Base-by-base conservation (phyloP, 176 grass and related monocot genomes). In the Oryza rufipogon region DNA sequence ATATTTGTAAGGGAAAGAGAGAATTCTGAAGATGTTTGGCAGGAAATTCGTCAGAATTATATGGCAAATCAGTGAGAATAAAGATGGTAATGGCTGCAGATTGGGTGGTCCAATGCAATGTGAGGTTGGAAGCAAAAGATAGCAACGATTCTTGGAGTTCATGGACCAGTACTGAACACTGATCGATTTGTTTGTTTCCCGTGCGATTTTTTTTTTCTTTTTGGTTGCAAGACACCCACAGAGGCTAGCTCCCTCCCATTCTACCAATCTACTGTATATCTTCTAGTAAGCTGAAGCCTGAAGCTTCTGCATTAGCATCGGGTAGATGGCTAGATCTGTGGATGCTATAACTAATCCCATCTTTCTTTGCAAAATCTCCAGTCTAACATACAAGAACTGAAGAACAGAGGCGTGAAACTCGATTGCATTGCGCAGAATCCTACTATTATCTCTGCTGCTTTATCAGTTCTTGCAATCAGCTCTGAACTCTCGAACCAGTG, bases 81-180 rank as follows among this genome's bases (percentile, higher is more conserved):
- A 80, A 73, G 23, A 82, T 64, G 78, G 28, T 63, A 68, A 64
- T 49, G 42, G 69, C 26, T 56, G 41, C 81, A 46, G 71, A 91
- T 88, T 77, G 74, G 80, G 89, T 88, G 81, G 89, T 88, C 89
- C 85, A 77, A 44, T 66, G 71, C 9, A 67, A 80, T 4, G 63
- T 56, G 81, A 66, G 66, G 76, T 66, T 81, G 77, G 66, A 73
- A 22, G 64, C 71, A 73, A 76, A 28, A 81, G 66, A 81, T 72
- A 73, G n/a, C 74, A 30, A 11, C 46, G 45, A 19, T 78, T 71
- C 75, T 76, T 81, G 46, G 12, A 28, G 2, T 12, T 20, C 79
- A 86, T 72, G 84, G 79, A 74, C 84, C 81, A 87, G 81, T 48
- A 22, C n/a, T 56, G 25, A 79, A 76, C 66, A 30, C 69, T n/a